These are phyloP conservation scores for Auricularia auricula-judae DNA, from an alignment of 768 basidiomycete genomes.

Conservation along the genomic window DNA sequence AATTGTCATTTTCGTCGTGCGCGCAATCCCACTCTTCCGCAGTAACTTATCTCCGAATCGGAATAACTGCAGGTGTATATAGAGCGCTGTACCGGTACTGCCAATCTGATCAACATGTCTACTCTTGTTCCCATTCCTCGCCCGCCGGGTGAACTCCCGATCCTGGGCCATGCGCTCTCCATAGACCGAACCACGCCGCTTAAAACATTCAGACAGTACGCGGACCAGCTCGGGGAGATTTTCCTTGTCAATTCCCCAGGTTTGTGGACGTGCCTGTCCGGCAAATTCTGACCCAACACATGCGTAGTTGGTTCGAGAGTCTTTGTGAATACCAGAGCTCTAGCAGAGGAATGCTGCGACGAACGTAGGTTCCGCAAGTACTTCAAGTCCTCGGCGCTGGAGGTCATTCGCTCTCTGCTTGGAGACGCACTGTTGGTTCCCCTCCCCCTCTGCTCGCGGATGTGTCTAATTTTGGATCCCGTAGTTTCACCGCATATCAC, in stretches of 20 bases:
- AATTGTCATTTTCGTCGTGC: too few relatives aligned
- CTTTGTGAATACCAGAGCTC: slow-evolving; percentile 24
- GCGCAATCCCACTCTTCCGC: too few relatives aligned
- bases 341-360: slow-evolving; percentile 32
- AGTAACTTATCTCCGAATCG: too few relatives aligned
- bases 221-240: too few relatives aligned
- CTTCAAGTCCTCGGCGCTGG: slow-evolving; percentile 20
- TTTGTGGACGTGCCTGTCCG: background rate
- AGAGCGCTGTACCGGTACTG: too few relatives aligned
- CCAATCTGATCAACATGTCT: background rate
- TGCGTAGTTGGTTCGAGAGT: slow-evolving; percentile 17
- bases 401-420: slow-evolving; percentile 24
- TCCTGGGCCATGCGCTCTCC: background rate
- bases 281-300: background rate
- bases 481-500: slow-evolving; percentile 21
- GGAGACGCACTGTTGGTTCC: slow-evolving; percentile 28
- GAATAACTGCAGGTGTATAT: too few relatives aligned
- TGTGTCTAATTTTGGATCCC: background rate
- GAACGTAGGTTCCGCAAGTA: slow-evolving; percentile 32
- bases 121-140: background rate
- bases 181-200: background rate
- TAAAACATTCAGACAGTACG: background rate
- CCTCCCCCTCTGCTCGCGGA: background rate
- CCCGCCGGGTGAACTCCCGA: background rate
- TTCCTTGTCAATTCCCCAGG: too few relatives aligned